Base-by-base conservation (phyloP, 1,284 basidiomycete genomes). In the Trametes polyzona region DNA sequence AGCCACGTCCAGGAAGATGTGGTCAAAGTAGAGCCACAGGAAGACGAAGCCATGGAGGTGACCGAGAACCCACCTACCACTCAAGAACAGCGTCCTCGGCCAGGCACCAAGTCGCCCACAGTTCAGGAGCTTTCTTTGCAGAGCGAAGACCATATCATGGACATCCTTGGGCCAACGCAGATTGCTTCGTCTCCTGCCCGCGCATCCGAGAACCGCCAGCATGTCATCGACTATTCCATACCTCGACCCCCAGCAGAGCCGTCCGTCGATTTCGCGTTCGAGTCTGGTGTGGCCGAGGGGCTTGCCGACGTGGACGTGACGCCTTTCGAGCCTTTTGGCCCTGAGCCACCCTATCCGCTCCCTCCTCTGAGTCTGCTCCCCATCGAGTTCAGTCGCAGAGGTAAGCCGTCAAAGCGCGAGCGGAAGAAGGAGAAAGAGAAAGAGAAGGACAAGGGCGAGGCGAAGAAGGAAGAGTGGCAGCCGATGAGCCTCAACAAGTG, bases 401-500 rank as follows among this genome's bases (percentile, higher is more conserved):
- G 74, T 26, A 88, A 83, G 65, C 73, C 80, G 2, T 73, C 73
- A 3, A 86, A 84, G 59, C 73, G 71, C 47, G 75, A 80, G 54
- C 81, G 84, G 46, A 87, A 83, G 67, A 80, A 81, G 39, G 69
- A 67, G 74, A 80, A 58, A 64, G 71, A 67, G 74, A 80, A 58
- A 64, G 71, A 59, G 63, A 67, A 61, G 14, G 79, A 77, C 23
- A 76, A 72, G 57, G 67, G 65, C 1, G 53, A 48, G 76, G 76
- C 26, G 61, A 69, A 79, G 74, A 67, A 85, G 78, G 85, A 87
- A 27, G 89, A 90, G 21, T 87, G 82, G 78, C 64, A 73, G 11
- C 83, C 88, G 4, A 76, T 88, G 72, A 90, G 90, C 39, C 73
- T 91, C 43, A 83, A 81, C 58, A 83, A 81, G 65, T 93, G 90